Evolutionary conservation across 495 filamentous ascomycete species (phyloP), one percentile per base, ranked within the genome.

Genomic region (Margaritispora aquatica): DNA sequence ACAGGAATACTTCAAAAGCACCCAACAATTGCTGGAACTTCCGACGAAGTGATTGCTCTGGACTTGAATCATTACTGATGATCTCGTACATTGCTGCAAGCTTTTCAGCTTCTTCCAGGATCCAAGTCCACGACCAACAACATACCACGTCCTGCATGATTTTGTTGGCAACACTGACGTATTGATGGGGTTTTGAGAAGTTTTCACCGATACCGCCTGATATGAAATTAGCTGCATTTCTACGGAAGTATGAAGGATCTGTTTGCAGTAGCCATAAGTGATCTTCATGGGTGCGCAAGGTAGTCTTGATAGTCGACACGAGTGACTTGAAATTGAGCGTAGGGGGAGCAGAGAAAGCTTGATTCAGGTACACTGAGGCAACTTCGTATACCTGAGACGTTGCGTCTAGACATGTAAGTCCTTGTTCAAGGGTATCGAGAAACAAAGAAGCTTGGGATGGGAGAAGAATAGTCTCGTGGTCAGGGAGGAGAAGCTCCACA

Each of bases 281-380:
- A 26, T 50, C 55, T 1, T n/a, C 55, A 19, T 26, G 41, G 1
- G 27, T 4, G 2, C n/a, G 7, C 2, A 49, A 8, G 13, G 26
- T 10, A 15, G 46, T 2, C 1, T 7, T 10, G 10, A 26, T 26
- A 13, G 50, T 26, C 0, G 55, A 49, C 4, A 58, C 1, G 15
- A 58, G 23, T 7, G 20, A 10, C 10, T 58, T 5, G 9, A 50
- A 49, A 10, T 49, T 15, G 24, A 58, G 34, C 4, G 3, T 20
- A 10, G 55, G 55, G 4, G 55, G 55, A 1, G 38, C 9, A 50
- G 13, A 50, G 24, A 57, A 57, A 2, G 55, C 21, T 49, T 51
- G 55, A 26, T 58, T 58, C 8, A 23, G 4, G 24, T 58, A 58
- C n/a, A n/a, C n/a, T 21, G 44, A 58, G 2, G n/a, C 31, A n/a